A percentile compares a stretch with the other conserved stretches of the same genome.
These are phyloP conservation scores for Nicotiana benthamiana DNA, from an alignment of 257 asterid genomes.

Conservation along the genomic window DNA sequence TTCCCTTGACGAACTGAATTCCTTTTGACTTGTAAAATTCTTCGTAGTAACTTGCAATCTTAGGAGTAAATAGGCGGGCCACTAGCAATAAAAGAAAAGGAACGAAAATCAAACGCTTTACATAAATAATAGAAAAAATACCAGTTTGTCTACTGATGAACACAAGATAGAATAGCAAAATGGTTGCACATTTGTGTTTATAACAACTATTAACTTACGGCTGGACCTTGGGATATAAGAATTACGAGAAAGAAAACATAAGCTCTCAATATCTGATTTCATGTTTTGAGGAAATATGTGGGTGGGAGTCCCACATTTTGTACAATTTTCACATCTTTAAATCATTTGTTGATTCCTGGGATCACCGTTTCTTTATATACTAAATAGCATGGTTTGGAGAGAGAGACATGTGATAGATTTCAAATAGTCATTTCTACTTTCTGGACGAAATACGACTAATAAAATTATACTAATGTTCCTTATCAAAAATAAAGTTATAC, in stretches of 20 bases:
- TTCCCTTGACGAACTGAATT: slow-evolving; percentile 84
- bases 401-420: not conserved
- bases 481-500: not conserved
- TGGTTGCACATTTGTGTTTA: not conserved
- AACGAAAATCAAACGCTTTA: slow-evolving; percentile 6
- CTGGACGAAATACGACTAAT: not conserved
- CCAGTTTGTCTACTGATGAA: not conserved
- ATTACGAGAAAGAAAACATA: not conserved
- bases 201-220: not conserved
- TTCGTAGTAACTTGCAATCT: slow-evolving; percentile 81
- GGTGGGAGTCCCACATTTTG: not conserved
- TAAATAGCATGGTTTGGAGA: not conserved
- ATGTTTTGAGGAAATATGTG: not conserved
- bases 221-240: not conserved
- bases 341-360: not conserved
- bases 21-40: slow-evolving; percentile 90
- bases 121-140: not conserved
- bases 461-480: not conserved
- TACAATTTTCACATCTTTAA: not conserved
- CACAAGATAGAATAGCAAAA: not conserved
- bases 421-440: not conserved
- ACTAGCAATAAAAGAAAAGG: slow-evolving; percentile 43
- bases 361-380: not conserved
- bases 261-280: not conserved
- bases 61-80: slow-evolving; percentile 85